Conservation (phyloP, 176 grass and related monocot species). For the Themeda triandra region DNA sequence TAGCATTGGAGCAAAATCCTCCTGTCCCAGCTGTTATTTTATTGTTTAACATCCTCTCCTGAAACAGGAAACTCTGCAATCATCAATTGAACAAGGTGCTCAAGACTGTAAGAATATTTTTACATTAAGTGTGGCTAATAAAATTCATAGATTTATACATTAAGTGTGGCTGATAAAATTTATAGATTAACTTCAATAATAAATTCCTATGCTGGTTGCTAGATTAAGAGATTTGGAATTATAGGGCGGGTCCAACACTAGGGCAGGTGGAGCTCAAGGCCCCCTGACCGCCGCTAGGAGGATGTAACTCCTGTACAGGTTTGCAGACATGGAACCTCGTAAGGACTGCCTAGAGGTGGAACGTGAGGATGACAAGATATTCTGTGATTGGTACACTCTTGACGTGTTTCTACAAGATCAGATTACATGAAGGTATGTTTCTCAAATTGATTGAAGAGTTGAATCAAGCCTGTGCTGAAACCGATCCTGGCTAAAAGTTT, state of each 20-base stretch:
- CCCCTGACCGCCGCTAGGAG: not conserved
- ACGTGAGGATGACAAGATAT: not conserved
- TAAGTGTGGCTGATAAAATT: not conserved
- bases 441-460: not conserved
- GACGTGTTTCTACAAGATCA: not conserved
- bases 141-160: not conserved
- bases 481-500: not conserved
- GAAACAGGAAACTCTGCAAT: conserved; percentile 32
- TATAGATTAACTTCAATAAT: not conserved
- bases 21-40: conserved; percentile 1
- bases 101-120: not conserved
- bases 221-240: not conserved
- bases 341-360: not conserved
- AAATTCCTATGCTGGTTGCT: not conserved
- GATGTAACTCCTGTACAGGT: not conserved
- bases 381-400: not conserved
- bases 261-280: not conserved
- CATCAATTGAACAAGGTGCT: conserved; percentile 14
- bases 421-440: not conserved
- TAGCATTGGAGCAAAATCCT: conserved; percentile 10
- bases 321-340: not conserved
- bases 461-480: not conserved
- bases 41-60: conserved; percentile 75
- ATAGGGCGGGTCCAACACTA: not conserved
- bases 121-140: not conserved